A percentile compares a stretch with the other conserved stretches of the same genome.
These are phyloP conservation scores for Rhodotorula diobovata DNA, from an alignment of 768 basidiomycete genomes.

Conservation along the genomic window DNA sequence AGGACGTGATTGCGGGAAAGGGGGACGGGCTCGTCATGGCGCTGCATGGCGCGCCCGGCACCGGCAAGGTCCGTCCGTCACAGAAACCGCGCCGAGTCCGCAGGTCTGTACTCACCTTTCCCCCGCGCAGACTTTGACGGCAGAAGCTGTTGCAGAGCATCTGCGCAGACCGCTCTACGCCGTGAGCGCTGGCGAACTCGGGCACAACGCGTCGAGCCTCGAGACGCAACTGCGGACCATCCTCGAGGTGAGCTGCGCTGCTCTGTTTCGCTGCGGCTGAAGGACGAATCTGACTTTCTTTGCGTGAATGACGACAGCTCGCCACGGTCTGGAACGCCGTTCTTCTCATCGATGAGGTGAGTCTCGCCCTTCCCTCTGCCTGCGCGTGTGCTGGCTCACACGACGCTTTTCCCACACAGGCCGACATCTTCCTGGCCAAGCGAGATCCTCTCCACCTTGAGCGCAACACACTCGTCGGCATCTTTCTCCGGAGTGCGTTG, in stretches of 20 bases:
- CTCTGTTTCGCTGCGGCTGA: background rate
- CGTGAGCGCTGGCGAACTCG: conserved; percentile 19
- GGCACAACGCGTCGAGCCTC: background rate
- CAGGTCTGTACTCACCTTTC: too few relatives aligned
- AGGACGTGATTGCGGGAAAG: conserved; percentile 19
- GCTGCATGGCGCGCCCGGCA: conserved; percentile 27
- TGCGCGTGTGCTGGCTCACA: too few relatives aligned
- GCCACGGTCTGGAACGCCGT: conserved; percentile 22
- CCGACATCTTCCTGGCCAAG: conserved; percentile 15
- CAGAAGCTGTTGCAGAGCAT: conserved; percentile 33
- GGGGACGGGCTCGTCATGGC: conserved; percentile 30
- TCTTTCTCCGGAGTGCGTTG: conserved; percentile 4
- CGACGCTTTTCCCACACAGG: background rate
- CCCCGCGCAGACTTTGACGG: conserved; percentile 25
- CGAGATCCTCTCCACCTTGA: conserved; percentile 6
- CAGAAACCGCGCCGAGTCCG: too few relatives aligned
- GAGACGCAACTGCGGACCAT: conserved; percentile 1
- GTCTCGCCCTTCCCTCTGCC: too few relatives aligned
- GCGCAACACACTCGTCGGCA: conserved; percentile 9
- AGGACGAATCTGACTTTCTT: background rate
- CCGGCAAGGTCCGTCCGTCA: conserved; percentile 1
- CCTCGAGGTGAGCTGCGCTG: conserved; percentile 1
- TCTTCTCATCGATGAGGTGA: conserved; percentile 23
- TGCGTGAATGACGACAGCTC: background rate
- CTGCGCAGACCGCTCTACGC: conserved; percentile 30